Evolutionary conservation across 2,329 filamentous ascomycete species (phyloP).

Genomic region (Aspergillus vadensis): DNA sequence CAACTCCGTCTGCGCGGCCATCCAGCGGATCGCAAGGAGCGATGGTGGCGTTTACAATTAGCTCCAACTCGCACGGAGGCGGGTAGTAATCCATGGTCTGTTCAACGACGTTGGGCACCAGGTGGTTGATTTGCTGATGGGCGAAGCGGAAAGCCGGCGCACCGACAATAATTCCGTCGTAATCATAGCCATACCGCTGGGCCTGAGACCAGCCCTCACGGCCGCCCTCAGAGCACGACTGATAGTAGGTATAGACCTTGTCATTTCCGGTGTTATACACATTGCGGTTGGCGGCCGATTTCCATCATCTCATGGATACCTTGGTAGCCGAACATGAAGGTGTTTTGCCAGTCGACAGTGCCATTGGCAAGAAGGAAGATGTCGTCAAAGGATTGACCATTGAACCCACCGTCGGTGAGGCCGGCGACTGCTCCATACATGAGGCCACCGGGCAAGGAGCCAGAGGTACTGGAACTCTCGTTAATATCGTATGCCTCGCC

Average conservation of each 20-base stretch:
- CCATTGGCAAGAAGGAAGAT: slow-evolving; percentile 51
- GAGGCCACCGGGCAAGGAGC: slow-evolving; percentile 39
- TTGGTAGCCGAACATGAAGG: slow-evolving; percentile 47
- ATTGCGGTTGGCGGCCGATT: slow-evolving; percentile 48
- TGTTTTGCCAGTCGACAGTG: slow-evolving; percentile 39
- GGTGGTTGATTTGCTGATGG: too few species aligned
- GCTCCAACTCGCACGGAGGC: slow-evolving; percentile 44
- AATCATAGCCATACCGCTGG: slow-evolving; percentile 53
- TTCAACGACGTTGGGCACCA: background rate
- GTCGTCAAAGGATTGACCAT: slow-evolving; percentile 25
- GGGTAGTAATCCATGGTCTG: background rate
- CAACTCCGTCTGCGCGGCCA: slow-evolving; percentile 55
- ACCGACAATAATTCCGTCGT: slow-evolving; percentile 50
- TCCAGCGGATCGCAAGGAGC: slow-evolving; percentile 56
- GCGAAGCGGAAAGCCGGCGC: slow-evolving; percentile 26
- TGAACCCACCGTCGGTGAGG: slow-evolving; percentile 49
- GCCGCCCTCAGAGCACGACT: slow-evolving; percentile 58
- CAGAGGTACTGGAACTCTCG: background rate
- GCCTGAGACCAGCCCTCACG: slow-evolving; percentile 55
- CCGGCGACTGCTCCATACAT: slow-evolving; percentile 46
- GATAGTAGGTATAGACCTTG: slow-evolving; percentile 51
- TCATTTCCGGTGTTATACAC: slow-evolving; percentile 39
- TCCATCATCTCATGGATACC: slow-evolving; percentile 55
- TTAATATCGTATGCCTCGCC: slow-evolving; percentile 25
- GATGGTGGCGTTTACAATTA: slow-evolving; percentile 57